Conservation (phyloP, 225 moss, liverwort and hornwort genomes). For the Sphagnum contortum region DNA sequence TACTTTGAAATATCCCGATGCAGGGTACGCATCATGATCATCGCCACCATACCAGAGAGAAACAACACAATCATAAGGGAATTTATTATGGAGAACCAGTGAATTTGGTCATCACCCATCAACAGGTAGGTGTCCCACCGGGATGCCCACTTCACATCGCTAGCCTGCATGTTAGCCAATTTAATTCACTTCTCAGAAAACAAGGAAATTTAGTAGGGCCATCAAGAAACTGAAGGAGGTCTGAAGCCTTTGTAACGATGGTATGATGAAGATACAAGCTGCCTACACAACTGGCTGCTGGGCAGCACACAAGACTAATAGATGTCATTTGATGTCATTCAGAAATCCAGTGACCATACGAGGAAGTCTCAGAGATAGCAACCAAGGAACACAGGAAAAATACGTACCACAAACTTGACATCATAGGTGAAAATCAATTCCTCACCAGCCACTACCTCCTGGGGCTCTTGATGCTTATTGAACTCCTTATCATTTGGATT, state of each 20-base stretch:
- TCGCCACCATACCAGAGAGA: slow-evolving; percentile 93
- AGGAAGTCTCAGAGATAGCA: too few species aligned
- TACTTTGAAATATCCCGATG: slow-evolving; percentile 88
- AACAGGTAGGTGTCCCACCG: slow-evolving; percentile 93
- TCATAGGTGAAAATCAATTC: slow-evolving; percentile 71
- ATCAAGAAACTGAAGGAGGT: too few species aligned
- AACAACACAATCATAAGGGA: slow-evolving; percentile 97
- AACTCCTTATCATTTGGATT: slow-evolving; percentile 48
- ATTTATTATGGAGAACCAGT: slow-evolving; percentile 98
- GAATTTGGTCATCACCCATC: slow-evolving; percentile 93
- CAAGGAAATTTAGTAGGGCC: too few species aligned
- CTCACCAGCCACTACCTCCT: slow-evolving; percentile 45
- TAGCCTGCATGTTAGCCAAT: slow-evolving; percentile 23
- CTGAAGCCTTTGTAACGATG: too few species aligned
- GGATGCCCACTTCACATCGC: slow-evolving; percentile 83
- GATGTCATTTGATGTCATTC: too few species aligned
- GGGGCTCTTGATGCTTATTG: slow-evolving; percentile 25
- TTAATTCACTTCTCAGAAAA: too few species aligned
- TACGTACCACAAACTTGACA: slow-evolving; percentile 48
- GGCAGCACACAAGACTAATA: too few species aligned
- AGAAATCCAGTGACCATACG: too few species aligned
- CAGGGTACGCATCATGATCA: slow-evolving; percentile 99
- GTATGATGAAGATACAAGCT: too few species aligned
- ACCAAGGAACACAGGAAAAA: too few species aligned
- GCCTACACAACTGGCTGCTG: too few species aligned